Evolutionary conservation across 306 rosid species (phyloP), one percentile per base, ranked within the genome.

Genomic region (Coriaria nepalensis): DNA sequence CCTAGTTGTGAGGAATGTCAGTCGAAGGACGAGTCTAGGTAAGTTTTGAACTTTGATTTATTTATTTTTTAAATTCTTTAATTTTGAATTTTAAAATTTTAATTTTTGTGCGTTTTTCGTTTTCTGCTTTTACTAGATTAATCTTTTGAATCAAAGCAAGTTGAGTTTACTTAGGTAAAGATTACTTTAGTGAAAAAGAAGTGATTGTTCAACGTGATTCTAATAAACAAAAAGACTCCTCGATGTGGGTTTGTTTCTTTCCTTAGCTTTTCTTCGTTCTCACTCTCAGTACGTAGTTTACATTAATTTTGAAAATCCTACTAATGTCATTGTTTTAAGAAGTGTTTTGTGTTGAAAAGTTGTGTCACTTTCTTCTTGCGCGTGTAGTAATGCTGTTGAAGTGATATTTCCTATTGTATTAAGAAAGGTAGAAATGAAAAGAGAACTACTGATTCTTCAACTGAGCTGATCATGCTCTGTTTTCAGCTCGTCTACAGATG

Each of bases 401-500:
- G 29, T 20, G 29, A 20, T 20, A 20, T 20, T 20, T 20, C 2
- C 29, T 20, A 20, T 20, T 20, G 3, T 1, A 20, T 1, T 20
- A 20, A 20, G 29, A 20, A 20, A 20, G 3, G 29, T 1, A 20
- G 29, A 20, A 20, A 20, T 20, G n/a, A 20, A 20, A 20, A 20
- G 29, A 20, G 29, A 20, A 20, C 29, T 20, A 20, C 29, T 20
- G 29, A 20, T 20, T 20, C 29, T 48, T 48, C 7, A 6, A 4
- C 8, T 56, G 29, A 10, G 37, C 32, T 10, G 47, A 9, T 49
- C 62, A 35, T 53, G 66, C 48, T 42, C 50, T 35, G 59, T 46
- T 64, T 70, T 64, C 92, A 81, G 92, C 47, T 60, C 77, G 2
- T 74, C 84, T 35, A 66, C 74, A 20, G 87, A 60, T 20, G 57